Evolutionary conservation across 805 yeast genomes (phyloP).

Genomic region (Ogataea methanolica): DNA sequence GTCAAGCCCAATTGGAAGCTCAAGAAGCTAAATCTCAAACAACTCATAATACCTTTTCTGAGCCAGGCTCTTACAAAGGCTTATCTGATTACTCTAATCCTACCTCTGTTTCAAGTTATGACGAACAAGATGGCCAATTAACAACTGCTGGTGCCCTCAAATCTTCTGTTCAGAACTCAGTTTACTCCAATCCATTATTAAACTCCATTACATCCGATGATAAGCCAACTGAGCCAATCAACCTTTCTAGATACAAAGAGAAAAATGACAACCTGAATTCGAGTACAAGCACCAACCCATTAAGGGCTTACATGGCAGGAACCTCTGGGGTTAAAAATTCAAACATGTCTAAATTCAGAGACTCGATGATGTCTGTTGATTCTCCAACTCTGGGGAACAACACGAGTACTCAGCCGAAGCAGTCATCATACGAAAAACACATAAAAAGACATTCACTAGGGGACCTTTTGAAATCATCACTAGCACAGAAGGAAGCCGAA

Average conservation of each 20-base stretch:
- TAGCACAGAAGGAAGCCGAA: not conserved
- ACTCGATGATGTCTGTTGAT: slow-evolving; percentile 25
- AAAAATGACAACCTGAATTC: slow-evolving; percentile 12
- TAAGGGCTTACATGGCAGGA: slow-evolving; percentile 50
- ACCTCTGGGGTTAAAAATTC: slow-evolving; percentile 39
- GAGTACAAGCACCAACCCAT: slow-evolving; percentile 37
- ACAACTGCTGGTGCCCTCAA: not conserved
- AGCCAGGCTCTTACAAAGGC: slow-evolving; percentile 24
- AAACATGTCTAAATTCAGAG: slow-evolving; percentile 34
- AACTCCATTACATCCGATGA: slow-evolving; percentile 15
- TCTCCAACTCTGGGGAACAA: not conserved
- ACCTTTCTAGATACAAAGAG: slow-evolving; percentile 4
- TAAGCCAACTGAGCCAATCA: slow-evolving; percentile 15
- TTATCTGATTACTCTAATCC: slow-evolving; percentile 29
- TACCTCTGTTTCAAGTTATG: slow-evolving; percentile 26
- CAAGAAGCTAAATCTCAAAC: slow-evolving; percentile 6
- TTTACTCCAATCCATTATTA: slow-evolving; percentile 20
- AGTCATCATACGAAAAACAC: not conserved
- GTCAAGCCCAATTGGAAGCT: slow-evolving; percentile 23
- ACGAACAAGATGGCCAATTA: slow-evolving; percentile 1
- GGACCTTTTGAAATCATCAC: slow-evolving; percentile 6
- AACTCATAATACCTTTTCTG: slow-evolving; percentile 14
- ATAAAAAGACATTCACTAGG: slow-evolving; percentile 3
- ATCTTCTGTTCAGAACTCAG: slow-evolving; percentile 8
- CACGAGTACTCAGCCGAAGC: not conserved